Percentiles rank a stretch among this genome's conserved stretches.
These are phyloP conservation scores for Hepatocystis sp. DNA, from an alignment of 169 alveolate species.

Conservation along the genomic window DNA sequence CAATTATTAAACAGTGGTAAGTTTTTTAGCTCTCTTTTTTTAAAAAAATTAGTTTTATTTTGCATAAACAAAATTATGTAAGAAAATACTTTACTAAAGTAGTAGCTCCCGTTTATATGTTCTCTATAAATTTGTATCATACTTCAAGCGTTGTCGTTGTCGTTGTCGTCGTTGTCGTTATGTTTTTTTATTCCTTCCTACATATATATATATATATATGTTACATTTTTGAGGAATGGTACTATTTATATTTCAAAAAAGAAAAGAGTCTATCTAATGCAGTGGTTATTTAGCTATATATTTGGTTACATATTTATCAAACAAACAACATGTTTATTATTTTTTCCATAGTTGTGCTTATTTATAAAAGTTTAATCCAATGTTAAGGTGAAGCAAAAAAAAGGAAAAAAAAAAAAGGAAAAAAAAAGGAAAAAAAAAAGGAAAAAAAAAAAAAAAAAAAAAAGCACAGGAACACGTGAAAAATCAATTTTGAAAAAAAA, in stretches of 20 bases:
- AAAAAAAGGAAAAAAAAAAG: neutral
- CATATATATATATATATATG: neutral
- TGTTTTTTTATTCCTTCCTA: too few relatives aligned
- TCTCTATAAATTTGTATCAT: slow-evolving; percentile 70
- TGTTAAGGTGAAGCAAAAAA: too few relatives aligned
- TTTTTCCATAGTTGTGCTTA: neutral
- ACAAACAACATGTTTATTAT: too few relatives aligned
- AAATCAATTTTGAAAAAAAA: neutral
- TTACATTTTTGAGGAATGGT: too few relatives aligned
- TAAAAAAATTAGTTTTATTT: slow-evolving; percentile 64
- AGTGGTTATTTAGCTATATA: too few relatives aligned
- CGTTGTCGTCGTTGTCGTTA: too few relatives aligned
- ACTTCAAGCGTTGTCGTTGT: neutral
- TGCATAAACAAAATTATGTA: slow-evolving; percentile 26
- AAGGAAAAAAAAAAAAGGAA: slow-evolving; percentile 1
- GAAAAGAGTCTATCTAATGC: too few relatives aligned
- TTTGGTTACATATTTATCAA: too few relatives aligned
- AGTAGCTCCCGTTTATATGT: slow-evolving; percentile 14
- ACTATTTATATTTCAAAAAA: too few relatives aligned
- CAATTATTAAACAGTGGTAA: slow-evolving; percentile 16
- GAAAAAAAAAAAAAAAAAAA: neutral
- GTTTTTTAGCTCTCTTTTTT: slow-evolving; percentile 21
- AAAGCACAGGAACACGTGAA: neutral
- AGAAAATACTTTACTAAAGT: slow-evolving; percentile 56
- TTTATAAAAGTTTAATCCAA: neutral